phyloP scores from a whole-genome alignment of 768 basidiomycete species.

The Saitozyma podzolica region DNA sequence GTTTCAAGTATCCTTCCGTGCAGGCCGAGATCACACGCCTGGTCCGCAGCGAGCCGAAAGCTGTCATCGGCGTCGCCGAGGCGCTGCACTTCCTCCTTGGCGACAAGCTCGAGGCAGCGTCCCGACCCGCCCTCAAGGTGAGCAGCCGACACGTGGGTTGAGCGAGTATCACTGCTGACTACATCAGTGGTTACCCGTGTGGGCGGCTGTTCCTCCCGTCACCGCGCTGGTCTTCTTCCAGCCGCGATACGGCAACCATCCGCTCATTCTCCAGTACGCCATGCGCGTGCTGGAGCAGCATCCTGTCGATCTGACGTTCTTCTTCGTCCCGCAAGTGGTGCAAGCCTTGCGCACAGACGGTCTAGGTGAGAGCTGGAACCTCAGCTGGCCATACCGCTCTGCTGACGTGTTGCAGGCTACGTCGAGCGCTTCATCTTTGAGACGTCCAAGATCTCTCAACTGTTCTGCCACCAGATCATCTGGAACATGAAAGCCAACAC shows the following conservation, averaged over 20 bases:
- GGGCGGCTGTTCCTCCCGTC: conserved; percentile 76
- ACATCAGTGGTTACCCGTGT: conserved; percentile 75
- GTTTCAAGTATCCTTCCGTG: conserved; percentile 71
- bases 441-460: conserved; percentile 92
- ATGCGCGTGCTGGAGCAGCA: conserved; percentile 93
- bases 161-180: not conserved
- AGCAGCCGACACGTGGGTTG: not conserved
- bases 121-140: conserved; percentile 75
- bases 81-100: conserved; percentile 78
- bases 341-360: conserved; percentile 90
- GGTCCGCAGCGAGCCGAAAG: conserved; percentile 69
- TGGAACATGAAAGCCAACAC: conserved; percentile 99
- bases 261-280: conserved; percentile 88
- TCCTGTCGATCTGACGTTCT: conserved; percentile 91
- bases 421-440: conserved; percentile 94
- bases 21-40: conserved; percentile 72
- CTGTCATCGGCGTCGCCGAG: conserved; percentile 74
- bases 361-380: conserved; percentile 61
- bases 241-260: conserved; percentile 76
- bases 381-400: not conserved
- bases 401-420: conserved; percentile 63
- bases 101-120: conserved; percentile 62
- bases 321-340: conserved; percentile 98
- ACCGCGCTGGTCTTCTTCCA: conserved; percentile 68
- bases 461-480: conserved; percentile 99